phyloP scores from a whole-genome alignment of 2,329 filamentous ascomycete genomes.

The Corinectria fuckeliana region DNA sequence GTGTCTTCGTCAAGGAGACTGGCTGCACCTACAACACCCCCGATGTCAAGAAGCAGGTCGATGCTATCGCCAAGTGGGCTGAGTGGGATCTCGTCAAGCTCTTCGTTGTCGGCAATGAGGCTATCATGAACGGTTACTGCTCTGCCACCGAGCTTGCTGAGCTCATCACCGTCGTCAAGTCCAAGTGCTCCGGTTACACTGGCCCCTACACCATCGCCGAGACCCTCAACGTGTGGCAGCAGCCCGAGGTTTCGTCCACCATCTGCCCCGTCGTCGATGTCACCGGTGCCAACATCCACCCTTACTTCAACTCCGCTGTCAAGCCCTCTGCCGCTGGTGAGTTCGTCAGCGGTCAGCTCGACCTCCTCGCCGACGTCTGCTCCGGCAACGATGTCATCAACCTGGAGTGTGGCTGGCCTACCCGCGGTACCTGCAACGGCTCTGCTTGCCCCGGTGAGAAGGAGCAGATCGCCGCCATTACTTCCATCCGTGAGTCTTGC shows the following conservation, averaged over 20 bases:
- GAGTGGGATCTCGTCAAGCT: slow-evolving; percentile 80
- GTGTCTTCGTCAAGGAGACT: slow-evolving; percentile 80
- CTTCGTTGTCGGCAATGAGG: slow-evolving; percentile 90
- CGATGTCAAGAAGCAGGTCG: slow-evolving; percentile 75
- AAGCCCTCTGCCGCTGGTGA: slow-evolving; percentile 70
- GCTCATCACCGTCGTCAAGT: slow-evolving; percentile 74
- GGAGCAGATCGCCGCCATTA: slow-evolving; percentile 77
- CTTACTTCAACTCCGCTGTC: slow-evolving; percentile 85
- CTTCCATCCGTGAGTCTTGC: slow-evolving; percentile 68
- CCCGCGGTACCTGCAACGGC: slow-evolving; percentile 72
- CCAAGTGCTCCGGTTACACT: slow-evolving; percentile 74
- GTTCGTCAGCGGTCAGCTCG: slow-evolving; percentile 78
- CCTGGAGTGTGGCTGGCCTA: slow-evolving; percentile 92
- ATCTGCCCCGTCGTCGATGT: slow-evolving; percentile 81
- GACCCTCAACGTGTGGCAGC: slow-evolving; percentile 79
- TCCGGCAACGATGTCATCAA: slow-evolving; percentile 75
- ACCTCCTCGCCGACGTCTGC: slow-evolving; percentile 74
- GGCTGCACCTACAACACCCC: slow-evolving; percentile 63
- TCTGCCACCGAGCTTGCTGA: slow-evolving; percentile 66
- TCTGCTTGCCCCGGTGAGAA: slow-evolving; percentile 68
- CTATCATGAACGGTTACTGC: slow-evolving; percentile 77
- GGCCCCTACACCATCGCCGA: slow-evolving; percentile 85
- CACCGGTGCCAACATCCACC: slow-evolving; percentile 86
- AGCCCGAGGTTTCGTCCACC: slow-evolving; percentile 58
- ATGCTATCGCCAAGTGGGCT: slow-evolving; percentile 73